These are phyloP conservation scores for Phytophthora pistaciae DNA, from an alignment of 352 stramenopile genomes.

Conservation along the genomic window DNA sequence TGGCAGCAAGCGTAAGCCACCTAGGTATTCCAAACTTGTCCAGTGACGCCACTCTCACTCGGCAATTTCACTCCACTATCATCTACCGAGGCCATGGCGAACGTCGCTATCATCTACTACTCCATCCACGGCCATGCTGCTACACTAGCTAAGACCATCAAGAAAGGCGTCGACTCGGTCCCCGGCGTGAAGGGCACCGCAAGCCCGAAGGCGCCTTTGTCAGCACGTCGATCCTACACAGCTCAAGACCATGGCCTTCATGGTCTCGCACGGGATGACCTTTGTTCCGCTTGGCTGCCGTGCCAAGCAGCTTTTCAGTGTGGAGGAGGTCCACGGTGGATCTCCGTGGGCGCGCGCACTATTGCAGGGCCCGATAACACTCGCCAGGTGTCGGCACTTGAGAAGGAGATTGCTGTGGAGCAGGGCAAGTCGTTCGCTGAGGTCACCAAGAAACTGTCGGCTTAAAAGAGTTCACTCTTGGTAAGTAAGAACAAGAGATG, in stretches of 20 bases:
- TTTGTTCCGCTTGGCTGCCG: slow-evolving; percentile 21
- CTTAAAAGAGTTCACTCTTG: background rate
- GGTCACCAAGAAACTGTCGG: slow-evolving; percentile 16
- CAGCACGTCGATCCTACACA: slow-evolving; percentile 14
- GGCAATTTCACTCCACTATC: too few relatives aligned
- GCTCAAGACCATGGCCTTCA: slow-evolving; percentile 21
- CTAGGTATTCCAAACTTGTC: too few relatives aligned
- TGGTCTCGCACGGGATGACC: slow-evolving; percentile 16
- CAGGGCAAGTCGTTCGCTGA: slow-evolving; percentile 18
- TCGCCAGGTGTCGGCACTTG: slow-evolving; percentile 17
- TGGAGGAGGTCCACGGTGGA: slow-evolving; percentile 17
- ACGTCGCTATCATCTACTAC: slow-evolving; percentile 31
- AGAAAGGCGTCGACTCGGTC: slow-evolving; percentile 23
- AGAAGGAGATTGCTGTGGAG: slow-evolving; percentile 17
- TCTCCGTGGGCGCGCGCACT: slow-evolving; percentile 19
- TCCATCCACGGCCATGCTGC: slow-evolving; percentile 17
- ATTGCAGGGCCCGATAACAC: slow-evolving; percentile 14
- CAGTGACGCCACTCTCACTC: too few relatives aligned
- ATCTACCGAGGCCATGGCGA: background rate
- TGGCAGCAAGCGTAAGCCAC: too few relatives aligned
- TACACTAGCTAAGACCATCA: slow-evolving; percentile 15
- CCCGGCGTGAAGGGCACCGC: background rate
- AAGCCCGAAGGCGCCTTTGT: slow-evolving; percentile 17
- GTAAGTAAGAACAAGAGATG: background rate
- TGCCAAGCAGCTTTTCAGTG: slow-evolving; percentile 15